A percentile compares a stretch with the other conserved stretches of the same genome.
phyloP scores from a whole-genome alignment of 148 eudicot genomes.

The Fagopyrum homotropicum region DNA sequence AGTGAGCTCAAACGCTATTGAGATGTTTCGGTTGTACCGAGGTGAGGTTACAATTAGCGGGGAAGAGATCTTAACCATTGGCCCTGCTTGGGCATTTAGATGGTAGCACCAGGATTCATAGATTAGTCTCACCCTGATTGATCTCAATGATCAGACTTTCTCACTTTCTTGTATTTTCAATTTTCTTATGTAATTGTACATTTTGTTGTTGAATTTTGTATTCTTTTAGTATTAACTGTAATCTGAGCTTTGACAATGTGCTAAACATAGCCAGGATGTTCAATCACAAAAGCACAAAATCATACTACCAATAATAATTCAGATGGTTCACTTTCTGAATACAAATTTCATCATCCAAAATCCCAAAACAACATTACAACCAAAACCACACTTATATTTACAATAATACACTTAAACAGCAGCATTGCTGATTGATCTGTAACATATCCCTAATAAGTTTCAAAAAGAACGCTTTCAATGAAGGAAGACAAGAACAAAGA shows the following conservation, averaged over 20 bases:
- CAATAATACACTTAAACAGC: background rate
- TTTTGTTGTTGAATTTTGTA: background rate
- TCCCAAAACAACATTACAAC: background rate
- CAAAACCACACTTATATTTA: constrained; percentile 6
- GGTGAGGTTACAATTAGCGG: constrained; percentile 31
- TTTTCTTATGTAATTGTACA: background rate
- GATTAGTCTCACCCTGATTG: background rate
- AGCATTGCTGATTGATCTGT: background rate
- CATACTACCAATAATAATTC: background rate
- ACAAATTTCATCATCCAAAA: constrained; percentile 3
- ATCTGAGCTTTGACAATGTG: background rate
- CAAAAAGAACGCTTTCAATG: background rate
- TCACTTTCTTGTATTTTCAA: background rate
- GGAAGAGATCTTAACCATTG: constrained; percentile 43
- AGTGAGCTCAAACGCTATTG: constrained; percentile 28
- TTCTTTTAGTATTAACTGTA: background rate
- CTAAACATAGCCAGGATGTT: background rate
- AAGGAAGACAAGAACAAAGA: background rate
- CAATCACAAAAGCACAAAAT: background rate
- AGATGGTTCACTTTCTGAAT: background rate
- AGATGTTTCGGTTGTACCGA: constrained; percentile 39
- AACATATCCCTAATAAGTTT: background rate
- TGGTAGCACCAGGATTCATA: background rate
- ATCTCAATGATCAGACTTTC: background rate
- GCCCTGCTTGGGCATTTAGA: constrained; percentile 28